These are phyloP conservation scores for Gaultheria prostrata DNA, from an alignment of 148 eudicot species.

Conservation along the genomic window DNA sequence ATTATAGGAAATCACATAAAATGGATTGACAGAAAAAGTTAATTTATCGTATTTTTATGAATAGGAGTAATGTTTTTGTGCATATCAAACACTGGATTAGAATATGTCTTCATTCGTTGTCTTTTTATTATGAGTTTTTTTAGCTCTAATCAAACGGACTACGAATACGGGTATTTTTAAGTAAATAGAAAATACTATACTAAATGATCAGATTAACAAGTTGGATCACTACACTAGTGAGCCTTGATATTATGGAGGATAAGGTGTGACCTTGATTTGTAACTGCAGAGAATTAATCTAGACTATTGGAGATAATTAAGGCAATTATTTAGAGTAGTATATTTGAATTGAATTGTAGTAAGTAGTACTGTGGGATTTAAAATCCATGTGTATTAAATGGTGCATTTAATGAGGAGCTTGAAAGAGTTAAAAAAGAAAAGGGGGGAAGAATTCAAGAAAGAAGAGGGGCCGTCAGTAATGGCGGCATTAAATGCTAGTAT, in stretches of 20 bases:
- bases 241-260: background rate
- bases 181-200: too few species aligned
- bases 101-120: too few species aligned
- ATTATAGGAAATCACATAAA: too few species aligned
- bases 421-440: background rate
- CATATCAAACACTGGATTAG: too few species aligned
- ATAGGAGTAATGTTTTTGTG: too few species aligned
- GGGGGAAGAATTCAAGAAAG: background rate
- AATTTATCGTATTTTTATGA: too few species aligned
- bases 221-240: background rate
- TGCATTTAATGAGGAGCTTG: background rate
- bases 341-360: background rate
- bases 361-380: background rate
- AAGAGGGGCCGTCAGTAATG: background rate
- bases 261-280: background rate
- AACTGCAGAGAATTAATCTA: background rate
- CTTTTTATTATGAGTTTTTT: too few species aligned
- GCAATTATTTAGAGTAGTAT: too few species aligned
- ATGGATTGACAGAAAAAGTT: too few species aligned
- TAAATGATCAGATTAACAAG: background rate
- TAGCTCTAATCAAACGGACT: too few species aligned
- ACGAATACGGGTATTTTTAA: too few species aligned
- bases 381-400: background rate
- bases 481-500: slow-evolving; percentile 1
- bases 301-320: background rate